Evolutionary conservation across 805 yeast species (phyloP).

Genomic region (Schwanniomyces yamadae): DNA sequence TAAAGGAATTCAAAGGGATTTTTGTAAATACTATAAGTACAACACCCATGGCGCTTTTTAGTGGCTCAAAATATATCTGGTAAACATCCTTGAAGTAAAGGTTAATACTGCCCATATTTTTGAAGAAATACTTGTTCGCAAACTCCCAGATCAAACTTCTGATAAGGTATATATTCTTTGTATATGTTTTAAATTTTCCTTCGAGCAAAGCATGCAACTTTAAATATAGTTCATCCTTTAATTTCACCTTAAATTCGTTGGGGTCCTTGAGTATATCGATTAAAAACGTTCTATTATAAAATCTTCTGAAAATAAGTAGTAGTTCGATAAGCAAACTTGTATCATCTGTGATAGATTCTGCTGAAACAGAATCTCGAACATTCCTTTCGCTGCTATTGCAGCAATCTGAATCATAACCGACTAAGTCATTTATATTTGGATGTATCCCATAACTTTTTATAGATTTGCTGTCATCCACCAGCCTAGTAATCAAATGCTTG

Average conservation of each 20-base stretch:
- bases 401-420: conserved; percentile 5
- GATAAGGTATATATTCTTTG: conserved; percentile 1
- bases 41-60: conserved; percentile 7
- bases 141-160: conserved; percentile 17
- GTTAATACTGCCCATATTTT: conserved; percentile 4
- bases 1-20: conserved; percentile 17
- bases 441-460: neutral
- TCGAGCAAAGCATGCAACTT: neutral
- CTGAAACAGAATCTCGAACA: no score
- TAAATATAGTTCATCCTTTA: conserved; percentile 6
- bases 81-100: conserved; percentile 3
- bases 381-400: neutral
- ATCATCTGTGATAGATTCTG: no score
- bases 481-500: conserved; percentile 10
- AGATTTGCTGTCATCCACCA: conserved; percentile 1
- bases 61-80: conserved; percentile 9
- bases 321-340: no score
- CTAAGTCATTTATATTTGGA: conserved; percentile 4
- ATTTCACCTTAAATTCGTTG: neutral
- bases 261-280: conserved; percentile 6
- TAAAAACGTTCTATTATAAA: no score
- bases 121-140: conserved; percentile 8
- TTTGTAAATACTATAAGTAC: conserved; percentile 9
- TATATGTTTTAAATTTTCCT: conserved; percentile 2
- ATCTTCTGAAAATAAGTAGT: no score